Conservation (phyloP, 2,329 filamentous ascomycete species). For the Zymoseptoria ardabiliae region DNA sequence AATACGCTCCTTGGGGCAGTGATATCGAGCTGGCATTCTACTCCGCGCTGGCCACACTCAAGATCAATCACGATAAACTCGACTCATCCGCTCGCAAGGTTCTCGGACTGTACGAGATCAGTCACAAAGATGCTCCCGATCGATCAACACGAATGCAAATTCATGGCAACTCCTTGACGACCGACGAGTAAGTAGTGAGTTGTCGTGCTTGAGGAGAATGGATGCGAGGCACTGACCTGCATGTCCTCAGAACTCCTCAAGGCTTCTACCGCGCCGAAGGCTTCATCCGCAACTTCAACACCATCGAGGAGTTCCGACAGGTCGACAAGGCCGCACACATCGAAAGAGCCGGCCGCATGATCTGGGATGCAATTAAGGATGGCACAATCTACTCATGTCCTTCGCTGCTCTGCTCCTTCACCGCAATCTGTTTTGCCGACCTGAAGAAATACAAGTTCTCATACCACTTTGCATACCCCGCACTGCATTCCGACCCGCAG, state of each 20-base stretch:
- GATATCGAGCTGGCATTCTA: constrained; percentile 97
- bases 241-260: constrained; percentile 51
- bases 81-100: constrained; percentile 85
- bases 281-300: constrained; percentile 93
- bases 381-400: constrained; percentile 93
- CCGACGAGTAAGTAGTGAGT: constrained; percentile 59
- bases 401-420: constrained; percentile 81
- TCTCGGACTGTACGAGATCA: constrained; percentile 82
- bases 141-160: constrained; percentile 86
- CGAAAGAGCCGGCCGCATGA: constrained; percentile 72
- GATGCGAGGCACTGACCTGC: not conserved
- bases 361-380: constrained; percentile 96
- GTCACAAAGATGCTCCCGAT: constrained; percentile 60
- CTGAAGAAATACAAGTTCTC: constrained; percentile 95
- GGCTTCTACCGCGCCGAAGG: constrained; percentile 79
- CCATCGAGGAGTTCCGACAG: constrained; percentile 83
- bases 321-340: constrained; percentile 73
- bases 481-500: constrained; percentile 76
- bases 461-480: constrained; percentile 97
- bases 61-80: constrained; percentile 95
- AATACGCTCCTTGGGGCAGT: constrained; percentile 84
- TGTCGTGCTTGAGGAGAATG: not conserved
- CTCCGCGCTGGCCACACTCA: constrained; percentile 79
- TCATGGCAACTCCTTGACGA: constrained; percentile 75
- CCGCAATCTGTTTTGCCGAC: constrained; percentile 86